Base-by-base conservation (phyloP, 352 stramenopile species). In the Phytophthora colocasiae region DNA sequence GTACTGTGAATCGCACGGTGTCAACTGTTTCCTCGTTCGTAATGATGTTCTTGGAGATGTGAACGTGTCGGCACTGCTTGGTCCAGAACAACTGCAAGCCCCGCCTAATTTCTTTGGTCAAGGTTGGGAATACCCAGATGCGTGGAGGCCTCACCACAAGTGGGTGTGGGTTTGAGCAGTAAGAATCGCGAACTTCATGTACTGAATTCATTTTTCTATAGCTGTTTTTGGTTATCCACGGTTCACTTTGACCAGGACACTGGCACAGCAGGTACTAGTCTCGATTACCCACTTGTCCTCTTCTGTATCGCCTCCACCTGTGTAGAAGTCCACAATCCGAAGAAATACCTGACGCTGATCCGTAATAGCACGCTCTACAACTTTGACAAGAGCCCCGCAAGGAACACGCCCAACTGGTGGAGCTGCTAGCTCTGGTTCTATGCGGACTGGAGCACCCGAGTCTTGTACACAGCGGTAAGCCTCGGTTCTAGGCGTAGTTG, bases 201-300 rank as follows among this genome's bases (percentile, higher is more conserved):
- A 36, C 4, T 27, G 27, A 26, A 43, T 17, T 29, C n/a, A 34
- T 51, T 54, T 43, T 56, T 43, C 43, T 40, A 32, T 26, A 36
- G 27, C 15, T 50, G 6, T 11, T 46, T 11, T 10, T 40, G 52
- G 11, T 54, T 47, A 58, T 17, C 17, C 19, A 9, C 29, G n/a
- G 19, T 58, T 58, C 11, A 61, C 31, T 29, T 88, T 90, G 60
- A 85, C 75, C 75, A 93, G 85, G 43, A 93, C 85, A 43, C 77
- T 93, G n/a, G 82, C 75, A 45, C 85, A 93, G 57, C 85, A 89
- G 4, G 82, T 89, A 54, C 80, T 91, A 6, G 85, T 93, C 58
- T 93, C 85, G 36, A 93, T 93, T 32, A 93, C 78, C 81, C 83
- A 93, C 47, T 80, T 61, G 3, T 60, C 45, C 9, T 15, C 46